These are phyloP conservation scores for Mycena haematopus DNA, from an alignment of 768 basidiomycete genomes.

Conservation along the genomic window DNA sequence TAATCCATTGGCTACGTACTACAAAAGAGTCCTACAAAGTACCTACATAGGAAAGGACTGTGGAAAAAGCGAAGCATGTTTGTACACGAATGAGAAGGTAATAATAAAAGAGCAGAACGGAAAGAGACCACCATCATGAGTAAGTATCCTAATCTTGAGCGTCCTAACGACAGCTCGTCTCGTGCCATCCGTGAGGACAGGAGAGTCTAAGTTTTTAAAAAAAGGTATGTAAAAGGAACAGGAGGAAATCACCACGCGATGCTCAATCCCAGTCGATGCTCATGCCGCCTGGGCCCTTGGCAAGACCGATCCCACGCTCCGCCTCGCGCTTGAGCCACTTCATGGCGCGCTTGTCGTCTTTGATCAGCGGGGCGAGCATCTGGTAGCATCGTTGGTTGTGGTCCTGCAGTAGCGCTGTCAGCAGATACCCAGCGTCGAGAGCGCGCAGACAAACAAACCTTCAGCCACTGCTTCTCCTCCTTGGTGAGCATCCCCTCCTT, in stretches of 20 bases:
- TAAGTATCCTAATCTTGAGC: conserved; percentile 8
- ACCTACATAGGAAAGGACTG: neutral
- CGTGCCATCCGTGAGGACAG: neutral
- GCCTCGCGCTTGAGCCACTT: conserved; percentile 83
- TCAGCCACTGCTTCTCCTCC: conserved; percentile 88
- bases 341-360: conserved; percentile 80
- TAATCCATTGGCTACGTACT: conserved; percentile 20
- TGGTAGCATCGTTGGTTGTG: conserved; percentile 81
- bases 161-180: conserved; percentile 15
- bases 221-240: neutral
- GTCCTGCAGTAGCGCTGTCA: conserved; percentile 50
- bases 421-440: conserved; percentile 1
- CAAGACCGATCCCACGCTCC: conserved; percentile 77
- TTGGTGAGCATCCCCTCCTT: conserved; percentile 83
- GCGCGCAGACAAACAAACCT: conserved; percentile 47
- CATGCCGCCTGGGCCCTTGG: conserved; percentile 71
- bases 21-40: neutral
- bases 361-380: conserved; percentile 66
- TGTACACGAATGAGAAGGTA: conserved; percentile 22
- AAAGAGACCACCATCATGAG: neutral
- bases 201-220: conserved; percentile 1
- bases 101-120: conserved; percentile 24
- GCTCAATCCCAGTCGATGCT: conserved; percentile 78
- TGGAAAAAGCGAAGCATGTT: neutral
- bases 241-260: neutral